Evolutionary conservation across 768 basidiomycete genomes (phyloP).

Genomic region (Rhodotorula babjevae): DNA sequence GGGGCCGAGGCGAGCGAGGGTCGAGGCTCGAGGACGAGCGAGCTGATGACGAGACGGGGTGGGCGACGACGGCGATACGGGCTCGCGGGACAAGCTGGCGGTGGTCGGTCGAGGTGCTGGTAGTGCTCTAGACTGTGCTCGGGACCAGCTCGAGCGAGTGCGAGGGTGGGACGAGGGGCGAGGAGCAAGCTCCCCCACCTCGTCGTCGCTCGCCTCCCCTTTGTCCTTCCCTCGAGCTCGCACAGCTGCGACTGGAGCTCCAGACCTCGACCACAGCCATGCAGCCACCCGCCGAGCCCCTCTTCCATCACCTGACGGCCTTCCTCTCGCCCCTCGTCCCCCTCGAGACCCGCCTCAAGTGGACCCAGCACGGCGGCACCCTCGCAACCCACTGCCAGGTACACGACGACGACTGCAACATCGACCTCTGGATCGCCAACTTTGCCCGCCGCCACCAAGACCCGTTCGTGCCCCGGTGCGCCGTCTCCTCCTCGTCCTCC

Average conservation of each 20-base stretch:
- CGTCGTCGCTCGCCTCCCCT: too few relatives aligned
- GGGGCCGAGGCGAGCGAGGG: background rate
- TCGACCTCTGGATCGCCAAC: background rate
- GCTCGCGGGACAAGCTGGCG: too few relatives aligned
- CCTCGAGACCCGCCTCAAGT: background rate
- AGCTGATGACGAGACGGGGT: too few relatives aligned
- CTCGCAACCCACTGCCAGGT: background rate
- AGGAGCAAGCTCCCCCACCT: too few relatives aligned
- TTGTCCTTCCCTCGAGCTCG: too few relatives aligned
- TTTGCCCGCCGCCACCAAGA: background rate
- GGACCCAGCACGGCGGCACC: background rate
- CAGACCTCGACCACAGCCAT: too few relatives aligned
- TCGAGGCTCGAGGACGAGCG: background rate
- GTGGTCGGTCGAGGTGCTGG: too few relatives aligned
- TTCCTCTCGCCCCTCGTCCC: conserved; percentile 4
- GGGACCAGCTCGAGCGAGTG: too few relatives aligned
- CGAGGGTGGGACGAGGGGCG: too few relatives aligned
- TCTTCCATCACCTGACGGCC: conserved; percentile 4
- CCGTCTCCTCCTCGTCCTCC: background rate
- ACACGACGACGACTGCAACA: background rate
- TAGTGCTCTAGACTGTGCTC: too few relatives aligned
- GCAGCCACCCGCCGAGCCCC: background rate
- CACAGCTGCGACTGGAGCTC: too few relatives aligned
- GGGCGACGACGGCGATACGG: too few relatives aligned
- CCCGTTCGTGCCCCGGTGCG: conserved; percentile 1